Base-by-base conservation (phyloP, 2,329 filamentous ascomycete genomes). In the Coniella lustricola region DNA sequence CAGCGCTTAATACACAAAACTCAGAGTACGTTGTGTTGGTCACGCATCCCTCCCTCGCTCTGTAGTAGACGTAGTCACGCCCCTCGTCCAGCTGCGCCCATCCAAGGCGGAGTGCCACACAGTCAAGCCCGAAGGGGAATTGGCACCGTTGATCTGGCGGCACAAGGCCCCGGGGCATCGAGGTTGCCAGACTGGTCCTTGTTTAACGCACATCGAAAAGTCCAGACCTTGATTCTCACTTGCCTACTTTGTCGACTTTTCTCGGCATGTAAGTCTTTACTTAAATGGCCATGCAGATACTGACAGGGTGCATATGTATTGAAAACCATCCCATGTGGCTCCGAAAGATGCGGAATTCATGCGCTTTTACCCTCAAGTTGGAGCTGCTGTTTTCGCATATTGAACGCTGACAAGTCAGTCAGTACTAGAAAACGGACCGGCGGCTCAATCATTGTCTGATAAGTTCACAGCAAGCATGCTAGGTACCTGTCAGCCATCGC, bases 151-250 rank as follows among this genome's bases (percentile, higher is more conserved):
- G 51, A 53, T 53, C 51, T 49, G 39, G 16, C 13, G 38, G 43
- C 31, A 33, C 32, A 25, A 20, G 33, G 33, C 31, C 13, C 31
- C 20, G 37, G 22, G 38, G 31, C 31, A 46, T 46, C 40, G 50
- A 35, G 43, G 34, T 38, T 32, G 25, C 42, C 31, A 33, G 39
- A 40, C 48, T 45, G 20, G 40, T 53, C 51, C 51, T 29, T 29
- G 25, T 10, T 29, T 29, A 29, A n/a, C 10, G 42, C 50, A 48
- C 43, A 45, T 44, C 48, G 51, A 40, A 48, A 47, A 38, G 51
- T 53, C 51, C 51, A 53, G 51, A 53, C 48, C 51, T 50, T 40
- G 35, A 47, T 48, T 47, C 38, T 48, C 47, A 31, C 18, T 31
- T 14, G n/a, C 40, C n/a, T 17, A 14, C 29, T 32, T 14, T 4